A percentile compares a stretch with the other conserved stretches of the same genome.
phyloP scores from a whole-genome alignment of 192 early-diverging fungal species.

The Pilaira anomala region DNA sequence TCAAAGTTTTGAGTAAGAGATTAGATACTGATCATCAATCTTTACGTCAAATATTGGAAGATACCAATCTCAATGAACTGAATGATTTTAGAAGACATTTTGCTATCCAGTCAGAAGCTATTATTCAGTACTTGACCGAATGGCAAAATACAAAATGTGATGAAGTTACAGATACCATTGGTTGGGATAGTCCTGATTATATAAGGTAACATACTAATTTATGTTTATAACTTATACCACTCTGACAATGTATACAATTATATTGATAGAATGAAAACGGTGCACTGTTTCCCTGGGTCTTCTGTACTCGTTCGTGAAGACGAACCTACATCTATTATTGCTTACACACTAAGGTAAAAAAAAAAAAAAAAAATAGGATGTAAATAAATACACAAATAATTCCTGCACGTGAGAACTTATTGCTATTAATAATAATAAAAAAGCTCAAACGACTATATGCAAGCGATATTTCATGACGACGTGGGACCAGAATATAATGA shows the following conservation, averaged over 20 bases:
- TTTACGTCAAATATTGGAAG: conserved; percentile 39
- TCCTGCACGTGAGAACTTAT: too few relatives aligned
- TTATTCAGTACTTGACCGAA: conserved; percentile 37
- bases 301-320: conserved; percentile 80
- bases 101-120: conserved; percentile 31
- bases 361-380: not conserved
- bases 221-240: not conserved
- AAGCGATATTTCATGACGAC: conserved; percentile 17
- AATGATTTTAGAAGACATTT: conserved; percentile 56
- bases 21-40: conserved; percentile 27
- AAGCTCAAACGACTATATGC: conserved; percentile 49
- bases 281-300: conserved; percentile 81
- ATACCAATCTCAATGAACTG: conserved; percentile 32
- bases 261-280: conserved; percentile 4
- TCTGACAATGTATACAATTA: too few relatives aligned
- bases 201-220: conserved; percentile 33
- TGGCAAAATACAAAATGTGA: conserved; percentile 50
- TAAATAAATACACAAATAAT: too few relatives aligned
- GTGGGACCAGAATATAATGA: not conserved
- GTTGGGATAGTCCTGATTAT: conserved; percentile 57
- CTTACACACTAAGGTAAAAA: conserved; percentile 69
- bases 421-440: not conserved
- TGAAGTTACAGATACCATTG: conserved; percentile 22
- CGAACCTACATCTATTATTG: conserved; percentile 90
- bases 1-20: not conserved